Percentiles rank a stretch among this genome's conserved stretches.
phyloP scores from a whole-genome alignment of 176 grass and related monocot species.

The Raddia distichophylla region DNA sequence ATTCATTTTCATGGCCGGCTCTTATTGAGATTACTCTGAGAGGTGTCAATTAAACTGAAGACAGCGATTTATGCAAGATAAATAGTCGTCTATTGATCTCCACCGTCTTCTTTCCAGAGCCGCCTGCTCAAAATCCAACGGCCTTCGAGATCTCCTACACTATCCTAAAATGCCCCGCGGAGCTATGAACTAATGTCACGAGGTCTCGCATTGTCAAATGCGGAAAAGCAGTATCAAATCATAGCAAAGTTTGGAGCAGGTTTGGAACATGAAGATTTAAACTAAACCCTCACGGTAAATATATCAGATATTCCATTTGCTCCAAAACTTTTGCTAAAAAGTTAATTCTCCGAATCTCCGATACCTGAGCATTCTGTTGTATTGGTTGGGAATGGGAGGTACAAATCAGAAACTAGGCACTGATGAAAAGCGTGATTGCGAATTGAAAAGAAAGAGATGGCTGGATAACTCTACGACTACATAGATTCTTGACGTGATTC shows the following conservation, averaged over 20 bases:
- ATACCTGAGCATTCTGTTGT: neutral
- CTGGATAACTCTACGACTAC: neutral
- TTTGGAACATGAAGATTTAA: neutral
- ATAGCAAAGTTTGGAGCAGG: neutral
- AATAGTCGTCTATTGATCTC: too few relatives aligned
- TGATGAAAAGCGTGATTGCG: neutral
- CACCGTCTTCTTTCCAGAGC: too few relatives aligned
- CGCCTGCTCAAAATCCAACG: too few relatives aligned
- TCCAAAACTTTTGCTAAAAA: neutral
- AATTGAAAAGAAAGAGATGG: slow-evolving; percentile 15
- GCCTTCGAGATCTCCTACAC: too few relatives aligned
- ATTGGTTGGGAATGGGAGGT: neutral
- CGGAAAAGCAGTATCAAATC: neutral
- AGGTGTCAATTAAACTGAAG: too few relatives aligned
- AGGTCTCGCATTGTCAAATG: neutral
- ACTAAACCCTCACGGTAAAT: too few relatives aligned
- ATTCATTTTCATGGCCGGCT: too few relatives aligned
- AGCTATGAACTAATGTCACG: neutral
- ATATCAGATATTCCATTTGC: neutral
- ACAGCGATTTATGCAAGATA: too few relatives aligned
- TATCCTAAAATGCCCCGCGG: too few relatives aligned
- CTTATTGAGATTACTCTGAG: too few relatives aligned
- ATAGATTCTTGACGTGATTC: neutral
- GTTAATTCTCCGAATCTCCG: neutral
- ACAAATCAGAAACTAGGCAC: neutral